Evolutionary conservation across 163 green algal species (phyloP), one percentile per base, ranked within the genome.

Genomic region (Volvox carteri): DNA sequence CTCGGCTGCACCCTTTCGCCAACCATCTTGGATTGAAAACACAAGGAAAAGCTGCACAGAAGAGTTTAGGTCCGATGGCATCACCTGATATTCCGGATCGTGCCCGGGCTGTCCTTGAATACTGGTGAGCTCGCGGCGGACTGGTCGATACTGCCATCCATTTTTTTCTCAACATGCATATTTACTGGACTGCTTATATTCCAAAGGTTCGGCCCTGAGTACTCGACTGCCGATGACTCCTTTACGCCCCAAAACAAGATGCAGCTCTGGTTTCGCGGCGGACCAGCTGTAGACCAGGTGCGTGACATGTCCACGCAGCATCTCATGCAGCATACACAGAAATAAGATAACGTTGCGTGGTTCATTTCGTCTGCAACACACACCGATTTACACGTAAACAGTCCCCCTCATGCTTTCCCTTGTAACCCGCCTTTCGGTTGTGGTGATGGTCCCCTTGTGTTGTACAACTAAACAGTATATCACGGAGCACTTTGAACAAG

Each of bases 401-500:
- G n/a, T n/a, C n/a, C n/a, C n/a, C n/a, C n/a, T n/a, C n/a, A n/a
- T n/a, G n/a, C n/a, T n/a, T n/a, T n/a, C n/a, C n/a, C n/a, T n/a
- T n/a, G n/a, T n/a, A n/a, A n/a, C n/a, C n/a, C n/a, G n/a, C n/a
- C n/a, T n/a, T n/a, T n/a, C n/a, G n/a, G n/a, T n/a, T n/a, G n/a
- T n/a, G n/a, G n/a, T n/a, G n/a, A n/a, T n/a, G n/a, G n/a, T n/a
- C n/a, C n/a, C n/a, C n/a, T n/a, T n/a, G n/a, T n/a, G n/a, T n/a
- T n/a, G n/a, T n/a, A n/a, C n/a, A n/a, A n/a, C n/a, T n/a, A n/a
- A n/a, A 37, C 78, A 92, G 90, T 86, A 90, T 52, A 90, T 93
- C 33, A 92, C 80, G 65, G 80, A 74, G 18, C 30, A 85, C 35
- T 93, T 93, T 46, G 46, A 41, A 18, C 23, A 7, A 7, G 86